A percentile compares a stretch with the other conserved stretches of the same genome.
Conservation (phyloP, 257 asterid species). For the Mentha longifolia region DNA sequence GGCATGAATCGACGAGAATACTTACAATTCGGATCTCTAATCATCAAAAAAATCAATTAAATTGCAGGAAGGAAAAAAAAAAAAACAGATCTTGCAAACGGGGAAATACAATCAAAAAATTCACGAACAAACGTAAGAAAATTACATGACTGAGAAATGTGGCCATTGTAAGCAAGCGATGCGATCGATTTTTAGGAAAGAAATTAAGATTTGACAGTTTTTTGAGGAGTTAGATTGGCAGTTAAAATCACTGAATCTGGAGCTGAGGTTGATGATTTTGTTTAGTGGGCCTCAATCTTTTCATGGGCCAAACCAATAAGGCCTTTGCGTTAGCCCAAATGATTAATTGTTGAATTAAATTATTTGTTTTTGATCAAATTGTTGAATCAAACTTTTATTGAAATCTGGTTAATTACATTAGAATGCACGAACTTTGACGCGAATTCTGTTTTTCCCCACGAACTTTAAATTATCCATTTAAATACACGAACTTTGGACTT, state of each 20-base stretch:
- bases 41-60: neutral
- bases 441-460: too few species aligned
- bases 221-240: neutral
- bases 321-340: neutral
- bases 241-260: constrained; percentile 28
- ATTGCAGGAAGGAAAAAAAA: neutral
- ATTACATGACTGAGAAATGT: constrained; percentile 55
- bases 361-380: too few species aligned
- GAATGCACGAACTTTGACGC: too few species aligned
- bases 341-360: too few species aligned
- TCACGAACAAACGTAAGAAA: constrained; percentile 27
- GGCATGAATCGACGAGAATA: neutral
- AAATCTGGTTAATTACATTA: too few species aligned
- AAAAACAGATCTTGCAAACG: constrained; percentile 33
- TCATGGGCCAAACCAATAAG: neutral
- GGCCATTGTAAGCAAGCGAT: constrained; percentile 42
- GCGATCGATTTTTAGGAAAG: constrained; percentile 15
- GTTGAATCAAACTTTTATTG: too few species aligned
- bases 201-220: neutral
- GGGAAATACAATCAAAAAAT: constrained; percentile 6
- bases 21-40: constrained; percentile 31
- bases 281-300: constrained; percentile 14
- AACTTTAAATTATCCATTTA: too few species aligned
- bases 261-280: constrained; percentile 29
- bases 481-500: too few species aligned